Evolutionary conservation across 2,329 filamentous ascomycete species (phyloP).

Genomic region (Lasiodiplodia sp.): DNA sequence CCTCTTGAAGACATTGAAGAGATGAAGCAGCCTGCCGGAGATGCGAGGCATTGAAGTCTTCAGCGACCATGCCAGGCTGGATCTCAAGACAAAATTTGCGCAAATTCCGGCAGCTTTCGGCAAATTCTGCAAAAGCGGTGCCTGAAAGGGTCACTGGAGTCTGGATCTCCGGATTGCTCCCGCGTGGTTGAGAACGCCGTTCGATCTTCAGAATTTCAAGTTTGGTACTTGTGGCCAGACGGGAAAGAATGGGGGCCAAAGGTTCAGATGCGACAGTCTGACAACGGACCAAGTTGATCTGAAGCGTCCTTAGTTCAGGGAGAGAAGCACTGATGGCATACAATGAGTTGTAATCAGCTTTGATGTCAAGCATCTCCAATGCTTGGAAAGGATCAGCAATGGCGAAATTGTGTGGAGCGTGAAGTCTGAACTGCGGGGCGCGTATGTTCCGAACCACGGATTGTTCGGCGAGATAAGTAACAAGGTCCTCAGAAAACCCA

Average conservation of each 20-base stretch:
- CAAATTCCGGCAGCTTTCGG: background rate
- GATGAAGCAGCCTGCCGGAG: background rate
- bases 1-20: background rate
- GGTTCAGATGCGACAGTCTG: background rate
- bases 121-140: constrained; percentile 6
- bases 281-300: background rate
- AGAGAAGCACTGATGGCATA: constrained; percentile 8
- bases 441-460: background rate
- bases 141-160: constrained; percentile 13
- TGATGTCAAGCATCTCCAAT: constrained; percentile 13
- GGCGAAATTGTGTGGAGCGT: background rate
- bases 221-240: background rate
- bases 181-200: background rate
- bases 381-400: background rate
- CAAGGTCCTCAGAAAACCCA: background rate
- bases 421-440: background rate
- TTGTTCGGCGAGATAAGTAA: constrained; percentile 6
- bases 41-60: background rate
- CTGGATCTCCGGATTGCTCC: background rate
- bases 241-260: constrained; percentile 2
- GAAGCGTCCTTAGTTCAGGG: constrained; percentile 7
- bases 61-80: constrained; percentile 9
- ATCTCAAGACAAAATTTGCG: constrained; percentile 1
- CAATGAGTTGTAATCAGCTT: constrained; percentile 7
- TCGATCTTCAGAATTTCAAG: constrained; percentile 1